Base-by-base conservation (phyloP, 805 yeast species). In the Ogataea pilisensis region DNA sequence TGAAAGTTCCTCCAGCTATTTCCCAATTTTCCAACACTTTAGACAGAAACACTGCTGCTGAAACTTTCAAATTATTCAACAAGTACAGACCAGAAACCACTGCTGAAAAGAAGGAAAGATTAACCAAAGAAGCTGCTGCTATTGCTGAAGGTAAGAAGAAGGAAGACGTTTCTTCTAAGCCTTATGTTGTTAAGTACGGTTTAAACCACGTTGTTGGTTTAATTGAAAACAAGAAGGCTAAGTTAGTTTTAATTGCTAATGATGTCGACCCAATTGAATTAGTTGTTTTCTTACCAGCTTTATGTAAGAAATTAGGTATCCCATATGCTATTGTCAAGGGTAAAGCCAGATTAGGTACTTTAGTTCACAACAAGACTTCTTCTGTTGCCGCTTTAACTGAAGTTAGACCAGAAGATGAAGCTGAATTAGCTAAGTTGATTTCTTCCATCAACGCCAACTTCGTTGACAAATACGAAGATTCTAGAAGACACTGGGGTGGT, bases 401-500 rank as follows among this genome's bases (percentile, higher is more conserved):
- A 70, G 95, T 90, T 63, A 75, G 75, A 66, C 72, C 91, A 55
- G 96, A 85, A 71, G 97, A 89, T 72, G 90, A 86, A 76, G 79
- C 95, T 67, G 89, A 86, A 68, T 82, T 89, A 64, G 86, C 96
- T 55, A 83, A 85, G 72, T 82, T 89, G 65, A 79, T 90, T 57
- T 83, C 95, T 44, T 84, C 96, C 68, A 79, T 90, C 71, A 80
- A 85, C 75, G 82, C 93, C 59, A 86, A 85, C 93, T 90, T 82
- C 73, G 68, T 72, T 61, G 93, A 85, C 68, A 86, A 87, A 75
- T 85, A 82, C 84, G 96, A 89, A 67, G 96, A 89, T 60, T 64
- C 76, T 67, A 89, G 95, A 81, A 87, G 86, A 76, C 95, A 86
- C 84, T 89, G 97, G 97, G 96, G 96, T 81, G 97, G 97, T 80